phyloP scores from a whole-genome alignment of 768 basidiomycete species.

The Fomitopsis serialis region DNA sequence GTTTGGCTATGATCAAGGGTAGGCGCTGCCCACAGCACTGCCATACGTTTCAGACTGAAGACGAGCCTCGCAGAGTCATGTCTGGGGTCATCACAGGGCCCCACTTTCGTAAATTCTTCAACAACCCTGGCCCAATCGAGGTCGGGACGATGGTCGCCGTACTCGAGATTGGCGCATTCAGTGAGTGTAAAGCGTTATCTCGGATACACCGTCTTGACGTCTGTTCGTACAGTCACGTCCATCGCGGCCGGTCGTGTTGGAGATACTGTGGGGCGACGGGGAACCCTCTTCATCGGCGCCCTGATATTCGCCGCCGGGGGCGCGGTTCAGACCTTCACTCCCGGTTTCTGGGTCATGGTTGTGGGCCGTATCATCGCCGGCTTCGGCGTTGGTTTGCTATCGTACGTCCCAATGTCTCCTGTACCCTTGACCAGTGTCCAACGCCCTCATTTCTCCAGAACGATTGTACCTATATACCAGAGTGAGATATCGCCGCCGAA shows the following conservation, averaged over 20 bases:
- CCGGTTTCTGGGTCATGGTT: conserved; percentile 77
- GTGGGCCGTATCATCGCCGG: conserved; percentile 80
- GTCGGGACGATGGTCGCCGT: conserved; percentile 97
- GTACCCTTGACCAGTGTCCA: background rate
- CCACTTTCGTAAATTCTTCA: conserved; percentile 78
- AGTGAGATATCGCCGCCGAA: conserved; percentile 93
- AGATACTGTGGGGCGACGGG: conserved; percentile 79
- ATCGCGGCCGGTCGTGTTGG: conserved; percentile 85
- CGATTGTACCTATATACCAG: conserved; percentile 94
- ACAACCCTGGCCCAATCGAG: conserved; percentile 66
- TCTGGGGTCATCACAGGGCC: conserved; percentile 88
- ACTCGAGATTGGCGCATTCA: conserved; percentile 86
- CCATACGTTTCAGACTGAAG: background rate
- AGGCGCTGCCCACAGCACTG: conserved; percentile 6
- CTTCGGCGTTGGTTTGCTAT: conserved; percentile 85
- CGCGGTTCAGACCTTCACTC: conserved; percentile 76
- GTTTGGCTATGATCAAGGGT: conserved; percentile 92
- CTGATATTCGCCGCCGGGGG: conserved; percentile 84
- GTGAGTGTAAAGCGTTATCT: conserved; percentile 36
- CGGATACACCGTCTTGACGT: conserved; percentile 3
- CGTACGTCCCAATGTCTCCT: conserved; percentile 42
- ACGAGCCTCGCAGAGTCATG: conserved; percentile 60
- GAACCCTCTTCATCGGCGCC: conserved; percentile 81
- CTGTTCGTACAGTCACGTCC: conserved; percentile 61
- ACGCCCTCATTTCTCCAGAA: conserved; percentile 37